Conservation (phyloP, 2,329 filamentous ascomycete species). For the Monilinia laxa region DNA sequence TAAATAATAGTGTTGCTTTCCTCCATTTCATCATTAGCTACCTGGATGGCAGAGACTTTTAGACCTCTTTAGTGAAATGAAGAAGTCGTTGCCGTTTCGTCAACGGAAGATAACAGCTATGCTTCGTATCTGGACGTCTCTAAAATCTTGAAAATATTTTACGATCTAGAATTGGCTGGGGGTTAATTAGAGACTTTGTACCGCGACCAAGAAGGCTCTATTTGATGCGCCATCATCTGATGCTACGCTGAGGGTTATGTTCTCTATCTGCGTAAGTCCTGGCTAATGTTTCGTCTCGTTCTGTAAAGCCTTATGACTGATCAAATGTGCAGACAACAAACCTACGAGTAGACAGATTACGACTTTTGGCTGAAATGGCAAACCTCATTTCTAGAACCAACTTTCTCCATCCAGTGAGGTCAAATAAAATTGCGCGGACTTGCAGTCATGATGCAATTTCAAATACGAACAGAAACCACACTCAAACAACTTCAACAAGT, state of each 20-base stretch:
- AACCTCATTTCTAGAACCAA: not conserved
- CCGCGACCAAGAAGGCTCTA: no score
- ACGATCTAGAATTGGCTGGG: not conserved
- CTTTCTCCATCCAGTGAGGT: not conserved
- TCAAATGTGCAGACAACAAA: not conserved
- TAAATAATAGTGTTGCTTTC: not conserved
- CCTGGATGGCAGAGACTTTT: rapidly evolving
- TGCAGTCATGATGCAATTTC: no score
- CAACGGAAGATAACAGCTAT: not conserved
- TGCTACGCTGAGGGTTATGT: not conserved
- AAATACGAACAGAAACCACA: no score
- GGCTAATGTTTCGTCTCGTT: no score
- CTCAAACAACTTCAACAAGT: not conserved
- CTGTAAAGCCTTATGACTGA: not conserved
- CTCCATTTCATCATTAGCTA: not conserved
- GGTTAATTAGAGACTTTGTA: no score
- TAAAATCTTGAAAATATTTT: not conserved
- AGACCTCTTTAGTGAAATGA: not conserved
- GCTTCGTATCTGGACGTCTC: not conserved
- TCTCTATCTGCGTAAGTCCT: not conserved
- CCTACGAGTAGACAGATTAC: not conserved
- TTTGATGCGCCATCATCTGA: not conserved
- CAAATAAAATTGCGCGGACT: no score
- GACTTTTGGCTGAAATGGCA: not conserved
- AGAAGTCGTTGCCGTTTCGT: not conserved